A percentile compares a stretch with the other conserved stretches of the same genome.
These are phyloP conservation scores for Fistulifera solaris DNA, from an alignment of 108 stramenopile species.

Conservation along the genomic window DNA sequence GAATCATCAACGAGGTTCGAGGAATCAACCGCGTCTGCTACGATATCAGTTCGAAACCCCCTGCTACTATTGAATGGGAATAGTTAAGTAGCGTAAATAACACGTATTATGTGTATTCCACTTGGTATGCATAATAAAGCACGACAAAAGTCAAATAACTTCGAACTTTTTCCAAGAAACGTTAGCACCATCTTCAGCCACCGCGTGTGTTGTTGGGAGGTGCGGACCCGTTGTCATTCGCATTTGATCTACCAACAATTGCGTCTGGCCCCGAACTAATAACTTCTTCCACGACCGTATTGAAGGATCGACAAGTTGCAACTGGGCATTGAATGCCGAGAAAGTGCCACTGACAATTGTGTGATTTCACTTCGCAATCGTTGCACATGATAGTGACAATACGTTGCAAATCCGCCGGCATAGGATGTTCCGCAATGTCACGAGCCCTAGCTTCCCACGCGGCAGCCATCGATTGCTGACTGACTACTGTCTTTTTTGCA, in stretches of 20 bases:
- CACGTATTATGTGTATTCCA: too few relatives aligned
- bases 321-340: constrained; percentile 72
- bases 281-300: constrained; percentile 73
- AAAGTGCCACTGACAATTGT: constrained; percentile 69
- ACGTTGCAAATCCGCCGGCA: constrained; percentile 68
- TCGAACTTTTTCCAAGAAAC: too few relatives aligned
- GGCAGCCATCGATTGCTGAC: constrained; percentile 58
- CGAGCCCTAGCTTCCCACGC: constrained; percentile 74
- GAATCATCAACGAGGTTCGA: constrained; percentile 95
- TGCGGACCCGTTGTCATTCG: too few relatives aligned
- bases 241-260: too few relatives aligned
- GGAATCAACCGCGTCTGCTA: constrained; percentile 97
- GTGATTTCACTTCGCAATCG: constrained; percentile 67
- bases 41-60: constrained; percentile 98
- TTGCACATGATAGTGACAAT: constrained; percentile 79
- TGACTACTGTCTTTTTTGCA: constrained; percentile 81
- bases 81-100: constrained; percentile 24
- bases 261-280: constrained; percentile 27
- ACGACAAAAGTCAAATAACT: too few relatives aligned
- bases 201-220: too few relatives aligned
- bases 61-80: constrained; percentile 99
- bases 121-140: too few relatives aligned
- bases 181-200: too few relatives aligned
- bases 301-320: constrained; percentile 50
- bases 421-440: constrained; percentile 81